These are phyloP conservation scores for Oenanthe sinensis DNA, from an alignment of 129 eudicot genomes.

Conservation along the genomic window DNA sequence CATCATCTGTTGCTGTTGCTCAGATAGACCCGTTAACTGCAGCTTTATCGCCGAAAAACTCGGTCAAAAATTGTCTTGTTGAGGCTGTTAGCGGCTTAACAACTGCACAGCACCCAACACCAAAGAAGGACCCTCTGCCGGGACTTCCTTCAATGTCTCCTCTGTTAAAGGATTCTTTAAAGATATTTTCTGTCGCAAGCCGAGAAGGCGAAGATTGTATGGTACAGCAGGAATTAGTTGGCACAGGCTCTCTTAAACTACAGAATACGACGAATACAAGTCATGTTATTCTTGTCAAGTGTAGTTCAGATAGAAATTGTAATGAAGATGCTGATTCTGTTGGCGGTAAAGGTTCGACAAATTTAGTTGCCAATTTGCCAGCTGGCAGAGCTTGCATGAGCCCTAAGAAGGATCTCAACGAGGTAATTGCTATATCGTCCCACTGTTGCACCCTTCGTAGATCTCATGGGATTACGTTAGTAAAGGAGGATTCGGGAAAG, in stretches of 20 bases:
- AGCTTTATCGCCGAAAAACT: slow-evolving; percentile 15
- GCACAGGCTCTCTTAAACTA: neutral
- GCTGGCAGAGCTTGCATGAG: neutral
- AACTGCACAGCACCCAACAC: neutral
- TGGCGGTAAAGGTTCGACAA: slow-evolving; percentile 1
- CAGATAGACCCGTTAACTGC: slow-evolving; percentile 16
- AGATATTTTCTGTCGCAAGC: neutral
- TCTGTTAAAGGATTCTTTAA: neutral
- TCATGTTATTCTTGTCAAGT: neutral
- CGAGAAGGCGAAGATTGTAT: slow-evolving; percentile 3
- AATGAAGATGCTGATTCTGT: neutral
- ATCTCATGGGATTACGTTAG: neutral
- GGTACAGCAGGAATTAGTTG: neutral
- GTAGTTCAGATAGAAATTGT: neutral
- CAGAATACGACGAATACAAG: neutral
- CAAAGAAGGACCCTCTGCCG: slow-evolving; percentile 11
- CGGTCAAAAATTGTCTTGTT: slow-evolving; percentile 10
- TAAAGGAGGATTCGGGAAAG: neutral
- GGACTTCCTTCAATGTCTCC: slow-evolving; percentile 11
- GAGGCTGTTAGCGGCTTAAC: slow-evolving; percentile 10
- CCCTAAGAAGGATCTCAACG: slow-evolving; percentile 9
- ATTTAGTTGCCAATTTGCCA: neutral
- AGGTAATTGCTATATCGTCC: neutral
- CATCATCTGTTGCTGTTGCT: slow-evolving; percentile 20
- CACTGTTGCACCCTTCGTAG: neutral